Conservation (phyloP, 1,284 basidiomycete species). For the Megacollybia platyphylla region DNA sequence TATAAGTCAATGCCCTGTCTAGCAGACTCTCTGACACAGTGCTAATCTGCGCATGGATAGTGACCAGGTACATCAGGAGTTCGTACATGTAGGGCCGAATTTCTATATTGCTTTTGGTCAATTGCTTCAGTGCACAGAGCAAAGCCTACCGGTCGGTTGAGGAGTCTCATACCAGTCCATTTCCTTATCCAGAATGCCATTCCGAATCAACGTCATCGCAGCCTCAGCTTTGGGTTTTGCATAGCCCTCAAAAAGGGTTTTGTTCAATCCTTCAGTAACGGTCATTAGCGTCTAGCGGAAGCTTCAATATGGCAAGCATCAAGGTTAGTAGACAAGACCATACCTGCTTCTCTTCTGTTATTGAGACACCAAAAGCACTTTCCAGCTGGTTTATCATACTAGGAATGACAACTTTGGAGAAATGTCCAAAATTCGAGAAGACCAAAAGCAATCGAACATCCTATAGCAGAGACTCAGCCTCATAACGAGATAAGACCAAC, state of each 20-base stretch:
- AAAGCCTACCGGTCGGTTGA: conserved; percentile 66
- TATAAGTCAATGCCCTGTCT: conserved; percentile 67
- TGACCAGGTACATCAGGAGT: conserved; percentile 78
- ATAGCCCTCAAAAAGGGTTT: conserved; percentile 80
- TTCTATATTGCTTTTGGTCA: conserved; percentile 33
- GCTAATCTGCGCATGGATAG: conserved; percentile 86
- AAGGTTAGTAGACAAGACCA: conserved; percentile 4
- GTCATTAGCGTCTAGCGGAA: conserved; percentile 53
- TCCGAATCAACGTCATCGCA: conserved; percentile 60
- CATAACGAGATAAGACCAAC: conserved; percentile 1
- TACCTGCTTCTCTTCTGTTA: conserved; percentile 68
- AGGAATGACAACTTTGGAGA: conserved; percentile 64
- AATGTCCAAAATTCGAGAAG: conserved; percentile 78
- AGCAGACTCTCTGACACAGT: conserved; percentile 70
- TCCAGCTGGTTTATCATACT: conserved; percentile 75
- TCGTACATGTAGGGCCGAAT: conserved; percentile 94
- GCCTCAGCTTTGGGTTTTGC: conserved; percentile 63
- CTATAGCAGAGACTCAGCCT: conserved; percentile 24
- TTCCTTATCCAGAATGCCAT: conserved; percentile 66
- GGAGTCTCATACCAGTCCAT: conserved; percentile 91
- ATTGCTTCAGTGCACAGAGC: not conserved
- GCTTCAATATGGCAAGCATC: conserved; percentile 1
- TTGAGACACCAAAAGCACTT: conserved; percentile 61
- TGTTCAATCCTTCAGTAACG: conserved; percentile 76
- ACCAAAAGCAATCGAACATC: conserved; percentile 84